phyloP scores from a whole-genome alignment of 768 basidiomycete species.

The Paxillus involutus region DNA sequence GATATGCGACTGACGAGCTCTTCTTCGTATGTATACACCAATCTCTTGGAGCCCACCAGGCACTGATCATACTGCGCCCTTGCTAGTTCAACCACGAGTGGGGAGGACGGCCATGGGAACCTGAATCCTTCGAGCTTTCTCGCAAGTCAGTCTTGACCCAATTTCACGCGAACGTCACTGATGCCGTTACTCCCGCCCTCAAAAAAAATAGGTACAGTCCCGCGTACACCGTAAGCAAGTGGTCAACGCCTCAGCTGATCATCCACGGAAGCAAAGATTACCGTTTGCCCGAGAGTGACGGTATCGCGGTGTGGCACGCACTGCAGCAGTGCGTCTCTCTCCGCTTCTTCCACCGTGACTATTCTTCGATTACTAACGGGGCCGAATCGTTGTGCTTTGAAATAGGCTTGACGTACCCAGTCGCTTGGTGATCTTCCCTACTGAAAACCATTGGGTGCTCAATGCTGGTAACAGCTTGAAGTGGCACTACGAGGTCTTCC shows the following conservation, averaged over 20 bases:
- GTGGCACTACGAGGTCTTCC: constrained; percentile 95
- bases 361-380: neutral
- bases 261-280: constrained; percentile 91
- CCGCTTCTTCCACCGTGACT: neutral
- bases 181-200: neutral
- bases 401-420: constrained; percentile 67
- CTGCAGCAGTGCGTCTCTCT: constrained; percentile 66
- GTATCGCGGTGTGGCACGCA: constrained; percentile 83
- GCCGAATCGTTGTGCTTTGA: neutral
- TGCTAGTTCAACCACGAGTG: constrained; percentile 82
- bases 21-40: constrained; percentile 66
- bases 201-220: constrained; percentile 63
- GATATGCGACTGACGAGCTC: constrained; percentile 89
- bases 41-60: neutral
- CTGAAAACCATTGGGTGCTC: constrained; percentile 93
- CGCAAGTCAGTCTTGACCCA: constrained; percentile 45
- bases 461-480: constrained; percentile 83
- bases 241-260: constrained; percentile 82
- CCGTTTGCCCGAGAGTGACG: constrained; percentile 81
- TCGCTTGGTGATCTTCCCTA: constrained; percentile 80
- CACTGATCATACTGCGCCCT: constrained; percentile 1
- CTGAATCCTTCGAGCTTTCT: constrained; percentile 50
- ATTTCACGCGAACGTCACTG: neutral
- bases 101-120: constrained; percentile 80
- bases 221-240: constrained; percentile 76